Percentiles rank a stretch among this genome's conserved stretches.
These are phyloP conservation scores for Xylaria sp. DNA, from an alignment of 2,329 filamentous ascomycete genomes.

Conservation along the genomic window DNA sequence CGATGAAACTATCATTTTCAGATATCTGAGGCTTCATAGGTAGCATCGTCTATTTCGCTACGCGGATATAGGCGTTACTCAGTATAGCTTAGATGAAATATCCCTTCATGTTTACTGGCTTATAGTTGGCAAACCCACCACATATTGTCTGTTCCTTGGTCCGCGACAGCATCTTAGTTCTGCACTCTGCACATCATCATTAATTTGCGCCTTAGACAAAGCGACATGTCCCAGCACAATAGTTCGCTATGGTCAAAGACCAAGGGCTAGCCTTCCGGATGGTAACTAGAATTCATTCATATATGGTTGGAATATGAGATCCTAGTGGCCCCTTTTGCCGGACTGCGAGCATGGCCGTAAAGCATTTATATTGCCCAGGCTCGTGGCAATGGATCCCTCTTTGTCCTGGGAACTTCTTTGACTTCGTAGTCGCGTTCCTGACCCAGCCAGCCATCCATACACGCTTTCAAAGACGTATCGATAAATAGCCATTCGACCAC, in stretches of 20 bases:
- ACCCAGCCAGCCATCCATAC: constrained; percentile 37
- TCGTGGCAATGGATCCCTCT: neutral
- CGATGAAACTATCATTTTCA: constrained; percentile 2
- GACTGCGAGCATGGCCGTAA: constrained; percentile 25
- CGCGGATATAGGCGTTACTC: neutral
- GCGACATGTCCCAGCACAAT: neutral
- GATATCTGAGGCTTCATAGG: neutral
- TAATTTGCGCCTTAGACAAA: neutral
- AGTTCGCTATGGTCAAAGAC: neutral
- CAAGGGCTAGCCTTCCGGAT: neutral
- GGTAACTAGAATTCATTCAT: constrained; percentile 5
- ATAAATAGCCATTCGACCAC: constrained; percentile 39
- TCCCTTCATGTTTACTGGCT: neutral
- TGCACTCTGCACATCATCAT: neutral
- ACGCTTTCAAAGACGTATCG: neutral
- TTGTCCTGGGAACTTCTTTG: constrained; percentile 27
- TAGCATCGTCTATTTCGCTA: constrained; percentile 20
- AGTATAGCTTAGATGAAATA: neutral
- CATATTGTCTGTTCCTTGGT: neutral
- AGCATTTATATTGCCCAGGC: constrained; percentile 8
- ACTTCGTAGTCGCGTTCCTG: constrained; percentile 31
- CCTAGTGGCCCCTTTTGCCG: constrained; percentile 13
- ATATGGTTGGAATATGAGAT: neutral
- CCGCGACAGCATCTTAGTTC: neutral
- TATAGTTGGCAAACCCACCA: neutral